Conservation (phyloP, 306 rosid genomes). For the Fagus sylvatica region DNA sequence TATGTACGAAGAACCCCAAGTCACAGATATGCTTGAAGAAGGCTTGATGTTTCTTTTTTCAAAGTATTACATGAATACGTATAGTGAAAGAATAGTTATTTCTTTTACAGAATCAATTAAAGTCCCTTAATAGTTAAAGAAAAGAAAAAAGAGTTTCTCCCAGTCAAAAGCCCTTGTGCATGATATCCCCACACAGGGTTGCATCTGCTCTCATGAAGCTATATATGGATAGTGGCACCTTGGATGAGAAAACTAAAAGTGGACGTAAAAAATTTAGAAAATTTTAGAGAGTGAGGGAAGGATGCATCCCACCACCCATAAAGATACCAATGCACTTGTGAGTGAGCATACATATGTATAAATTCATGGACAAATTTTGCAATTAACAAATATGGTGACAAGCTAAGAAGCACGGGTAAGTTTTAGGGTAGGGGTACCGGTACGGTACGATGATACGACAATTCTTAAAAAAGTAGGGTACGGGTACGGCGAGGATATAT, state of each 20-base stretch:
- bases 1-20: neutral
- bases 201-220: neutral
- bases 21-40: neutral
- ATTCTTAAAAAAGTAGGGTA: too few relatives aligned
- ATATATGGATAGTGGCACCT: neutral
- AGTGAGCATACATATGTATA: neutral
- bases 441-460: too few relatives aligned
- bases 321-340: neutral
- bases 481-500: too few relatives aligned
- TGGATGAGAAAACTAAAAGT: neutral
- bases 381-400: constrained; percentile 1
- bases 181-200: neutral
- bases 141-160: neutral
- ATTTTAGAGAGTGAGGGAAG: neutral
- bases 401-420: too few relatives aligned
- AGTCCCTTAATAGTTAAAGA: neutral
- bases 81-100: neutral
- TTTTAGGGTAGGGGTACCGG: too few relatives aligned
- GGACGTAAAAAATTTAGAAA: neutral
- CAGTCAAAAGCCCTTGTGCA: neutral
- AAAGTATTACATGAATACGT: neutral
- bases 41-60: neutral
- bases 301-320: neutral
- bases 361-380: neutral
- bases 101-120: neutral